These are phyloP conservation scores for Craterostigma plantagineum DNA, from an alignment of 257 asterid genomes.

Conservation along the genomic window DNA sequence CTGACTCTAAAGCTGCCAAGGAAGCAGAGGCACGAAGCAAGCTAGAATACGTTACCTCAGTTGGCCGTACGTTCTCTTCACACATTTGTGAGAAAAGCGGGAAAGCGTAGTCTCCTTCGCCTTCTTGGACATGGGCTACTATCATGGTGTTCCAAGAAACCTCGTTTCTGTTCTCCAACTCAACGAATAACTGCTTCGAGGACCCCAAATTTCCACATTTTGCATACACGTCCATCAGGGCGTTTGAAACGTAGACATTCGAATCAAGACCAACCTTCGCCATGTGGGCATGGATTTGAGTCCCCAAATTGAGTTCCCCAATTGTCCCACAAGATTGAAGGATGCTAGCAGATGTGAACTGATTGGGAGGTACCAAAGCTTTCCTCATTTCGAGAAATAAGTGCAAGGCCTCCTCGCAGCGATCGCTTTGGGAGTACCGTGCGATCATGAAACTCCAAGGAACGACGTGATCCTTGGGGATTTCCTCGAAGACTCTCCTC, in stretches of 20 bases:
- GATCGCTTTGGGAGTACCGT: slow-evolving; percentile 64
- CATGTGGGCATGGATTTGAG: slow-evolving; percentile 50
- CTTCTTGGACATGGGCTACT: slow-evolving; percentile 64
- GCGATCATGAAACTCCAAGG: slow-evolving; percentile 98
- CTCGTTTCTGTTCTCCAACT: slow-evolving; percentile 34
- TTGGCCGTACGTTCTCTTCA: slow-evolving; percentile 34
- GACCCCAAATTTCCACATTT: slow-evolving; percentile 58
- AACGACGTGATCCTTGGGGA: slow-evolving; percentile 61
- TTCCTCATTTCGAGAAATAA: slow-evolving; percentile 49
- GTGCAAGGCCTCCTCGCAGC: slow-evolving; percentile 48
- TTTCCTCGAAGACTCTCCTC: slow-evolving; percentile 51
- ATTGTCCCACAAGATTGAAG: slow-evolving; percentile 74
- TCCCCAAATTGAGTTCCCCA: slow-evolving; percentile 41
- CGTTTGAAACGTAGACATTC: slow-evolving; percentile 55
- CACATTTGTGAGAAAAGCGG: slow-evolving; percentile 39
- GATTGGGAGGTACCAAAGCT: slow-evolving; percentile 44
- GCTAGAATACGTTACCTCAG: slow-evolving; percentile 75
- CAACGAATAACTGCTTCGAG: slow-evolving; percentile 38
- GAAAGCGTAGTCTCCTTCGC: slow-evolving; percentile 60
- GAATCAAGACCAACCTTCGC: slow-evolving; percentile 45
- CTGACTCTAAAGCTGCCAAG: slow-evolving; percentile 66
- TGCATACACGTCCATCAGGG: slow-evolving; percentile 86
- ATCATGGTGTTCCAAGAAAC: slow-evolving; percentile 90
- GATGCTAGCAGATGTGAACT: slow-evolving; percentile 77
- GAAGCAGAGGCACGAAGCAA: slow-evolving; percentile 73